Evolutionary conservation across 805 yeast species (phyloP).

Genomic region (Blastobotrys attinorum): DNA sequence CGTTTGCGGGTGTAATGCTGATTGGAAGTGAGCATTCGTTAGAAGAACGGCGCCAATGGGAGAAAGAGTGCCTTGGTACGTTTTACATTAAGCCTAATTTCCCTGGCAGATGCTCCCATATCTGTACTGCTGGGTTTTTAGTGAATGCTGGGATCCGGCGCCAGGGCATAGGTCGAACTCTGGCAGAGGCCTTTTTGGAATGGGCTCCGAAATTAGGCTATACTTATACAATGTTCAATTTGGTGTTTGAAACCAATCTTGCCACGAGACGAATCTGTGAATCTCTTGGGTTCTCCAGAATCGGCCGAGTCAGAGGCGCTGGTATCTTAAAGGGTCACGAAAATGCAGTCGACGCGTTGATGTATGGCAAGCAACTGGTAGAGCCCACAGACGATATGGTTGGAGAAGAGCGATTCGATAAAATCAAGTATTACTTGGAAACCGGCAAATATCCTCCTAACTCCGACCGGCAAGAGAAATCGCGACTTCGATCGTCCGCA

Average conservation of each 20-base stretch:
- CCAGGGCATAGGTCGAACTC: slow-evolving; percentile 80
- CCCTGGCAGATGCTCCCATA: slow-evolving; percentile 88
- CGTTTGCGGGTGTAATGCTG: slow-evolving; percentile 68
- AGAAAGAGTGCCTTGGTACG: slow-evolving; percentile 83
- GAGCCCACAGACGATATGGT: slow-evolving; percentile 42
- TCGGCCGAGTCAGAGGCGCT: slow-evolving; percentile 80
- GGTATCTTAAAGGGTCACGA: slow-evolving; percentile 82
- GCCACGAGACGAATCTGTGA: slow-evolving; percentile 78
- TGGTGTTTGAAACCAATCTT: slow-evolving; percentile 82
- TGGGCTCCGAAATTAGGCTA: slow-evolving; percentile 92
- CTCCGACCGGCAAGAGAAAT: slow-evolving; percentile 76
- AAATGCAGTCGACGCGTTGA: slow-evolving; percentile 76
- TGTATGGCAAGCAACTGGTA: slow-evolving; percentile 74
- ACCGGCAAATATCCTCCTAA: slow-evolving; percentile 82
- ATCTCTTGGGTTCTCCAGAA: slow-evolving; percentile 60
- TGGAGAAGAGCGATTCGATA: slow-evolving; percentile 50
- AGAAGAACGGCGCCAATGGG: slow-evolving; percentile 66
- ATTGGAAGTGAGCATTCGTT: slow-evolving; percentile 63
- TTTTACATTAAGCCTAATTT: slow-evolving; percentile 80
- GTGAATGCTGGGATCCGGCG: slow-evolving; percentile 92
- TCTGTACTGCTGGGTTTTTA: slow-evolving; percentile 81
- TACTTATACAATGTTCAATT: slow-evolving; percentile 72
- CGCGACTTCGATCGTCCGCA: slow-evolving; percentile 72
- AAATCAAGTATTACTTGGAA: slow-evolving; percentile 66
- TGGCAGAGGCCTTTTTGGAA: slow-evolving; percentile 74